Evolutionary conservation across 495 filamentous ascomycete genomes (phyloP).

Genomic region (Hyaloscypha bicolor): DNA sequence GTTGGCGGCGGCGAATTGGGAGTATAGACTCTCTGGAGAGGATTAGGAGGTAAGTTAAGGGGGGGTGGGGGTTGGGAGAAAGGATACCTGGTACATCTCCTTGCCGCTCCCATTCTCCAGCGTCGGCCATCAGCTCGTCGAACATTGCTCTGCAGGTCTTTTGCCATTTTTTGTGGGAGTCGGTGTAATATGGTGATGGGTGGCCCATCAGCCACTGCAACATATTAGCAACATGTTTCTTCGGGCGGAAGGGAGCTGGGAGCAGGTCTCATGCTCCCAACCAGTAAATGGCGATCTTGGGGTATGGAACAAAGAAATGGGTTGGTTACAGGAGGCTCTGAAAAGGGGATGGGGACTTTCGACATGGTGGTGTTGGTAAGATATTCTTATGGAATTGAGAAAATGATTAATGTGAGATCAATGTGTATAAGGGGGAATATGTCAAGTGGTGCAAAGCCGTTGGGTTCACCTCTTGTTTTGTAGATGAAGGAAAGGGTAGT

Average conservation of each 20-base stretch:
- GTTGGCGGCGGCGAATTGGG: conserved; percentile 59
- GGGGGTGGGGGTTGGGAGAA: conserved; percentile 58
- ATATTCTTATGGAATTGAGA: too few species aligned
- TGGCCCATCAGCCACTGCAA: conserved; percentile 60
- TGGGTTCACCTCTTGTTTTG: too few species aligned
- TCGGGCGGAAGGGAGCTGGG: too few species aligned
- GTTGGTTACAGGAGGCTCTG: conserved; percentile 57
- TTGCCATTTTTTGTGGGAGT: conserved; percentile 64
- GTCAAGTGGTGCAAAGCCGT: too few species aligned
- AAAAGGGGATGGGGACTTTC: conserved; percentile 58
- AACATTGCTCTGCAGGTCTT: conserved; percentile 67
- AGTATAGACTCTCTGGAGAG: conserved; percentile 59
- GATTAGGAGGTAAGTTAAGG: conserved; percentile 56
- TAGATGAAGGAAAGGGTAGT: too few species aligned
- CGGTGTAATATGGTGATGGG: conserved; percentile 69
- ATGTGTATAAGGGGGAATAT: too few species aligned
- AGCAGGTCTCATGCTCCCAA: too few species aligned
- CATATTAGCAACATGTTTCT: too few species aligned
- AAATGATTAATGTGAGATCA: too few species aligned
- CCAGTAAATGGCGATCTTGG: too few species aligned
- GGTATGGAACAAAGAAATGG: too few species aligned
- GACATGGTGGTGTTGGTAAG: conserved; percentile 12
- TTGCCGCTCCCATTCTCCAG: conserved; percentile 66
- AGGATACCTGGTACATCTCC: conserved; percentile 56
- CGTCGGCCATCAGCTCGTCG: conserved; percentile 57